A percentile compares a stretch with the other conserved stretches of the same genome.
Evolutionary conservation across 2,329 filamentous ascomycete genomes (phyloP).

Genomic region (Sclerotinia subarctica): DNA sequence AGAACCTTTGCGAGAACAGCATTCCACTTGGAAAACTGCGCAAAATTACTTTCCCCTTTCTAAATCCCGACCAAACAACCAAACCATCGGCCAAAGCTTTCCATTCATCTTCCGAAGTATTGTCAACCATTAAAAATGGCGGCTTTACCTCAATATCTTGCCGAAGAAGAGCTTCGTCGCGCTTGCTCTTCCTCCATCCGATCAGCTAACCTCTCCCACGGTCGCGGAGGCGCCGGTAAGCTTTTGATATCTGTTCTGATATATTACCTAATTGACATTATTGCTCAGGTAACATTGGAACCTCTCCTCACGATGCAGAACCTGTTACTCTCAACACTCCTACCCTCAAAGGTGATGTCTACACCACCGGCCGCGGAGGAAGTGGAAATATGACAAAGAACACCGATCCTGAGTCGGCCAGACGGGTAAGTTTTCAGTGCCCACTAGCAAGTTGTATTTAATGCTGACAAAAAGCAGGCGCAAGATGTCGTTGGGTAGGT

Average conservation of each 20-base stretch:
- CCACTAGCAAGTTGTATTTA: not conserved
- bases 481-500: constrained; percentile 77
- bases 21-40: not conserved
- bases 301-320: constrained; percentile 47
- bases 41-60: not conserved
- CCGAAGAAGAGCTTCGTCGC: constrained; percentile 25
- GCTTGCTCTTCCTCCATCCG: constrained; percentile 28
- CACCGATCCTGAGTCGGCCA: constrained; percentile 69
- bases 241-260: not conserved
- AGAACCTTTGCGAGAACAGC: not conserved
- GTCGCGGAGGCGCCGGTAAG: constrained; percentile 71
- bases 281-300: constrained; percentile 59
- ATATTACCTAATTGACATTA: constrained; percentile 16
- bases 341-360: constrained; percentile 75
- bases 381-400: constrained; percentile 81
- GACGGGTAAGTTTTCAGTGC: constrained; percentile 44
- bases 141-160: constrained; percentile 28
- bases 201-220: constrained; percentile 51
- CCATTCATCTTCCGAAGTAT: not conserved
- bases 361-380: constrained; percentile 83
- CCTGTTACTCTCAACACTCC: constrained; percentile 74
- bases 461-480: constrained; percentile 40
- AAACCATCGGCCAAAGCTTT: not conserved
- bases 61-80: not conserved
- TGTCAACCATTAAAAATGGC: constrained; percentile 24